Evolutionary conservation across 495 filamentous ascomycete genomes (phyloP), one percentile per base, ranked within the genome.

Genomic region (Hypoxylon cercidicola): DNA sequence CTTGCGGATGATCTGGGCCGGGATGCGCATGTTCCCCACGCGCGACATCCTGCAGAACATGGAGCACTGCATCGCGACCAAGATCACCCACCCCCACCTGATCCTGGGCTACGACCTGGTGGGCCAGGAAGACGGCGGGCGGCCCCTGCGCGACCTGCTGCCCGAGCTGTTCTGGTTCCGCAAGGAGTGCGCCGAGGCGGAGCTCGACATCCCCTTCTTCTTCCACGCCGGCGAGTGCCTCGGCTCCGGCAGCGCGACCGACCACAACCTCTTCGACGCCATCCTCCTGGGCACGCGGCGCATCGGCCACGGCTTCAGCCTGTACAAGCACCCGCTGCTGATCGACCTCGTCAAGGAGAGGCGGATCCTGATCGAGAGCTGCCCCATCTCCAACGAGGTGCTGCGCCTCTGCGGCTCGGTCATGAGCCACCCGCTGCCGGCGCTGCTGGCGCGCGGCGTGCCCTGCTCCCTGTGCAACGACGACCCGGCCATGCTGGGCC

Each of bases 131-230:
- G 89, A 94, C 64, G 68, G 78, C 4, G 93, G 93, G 5, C 82
- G 91, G 37, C 80, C 92, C 1, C 85, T 97, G 8, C 82, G 82
- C 23, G 89, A 93, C 65, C 78, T 96, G 2, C 83, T 92, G 0
- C 93, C 93, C 0, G 84, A 96, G 52, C 77, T 98, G 0, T 93
- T 97, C 69, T 97, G 91, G 91, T 97, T 98, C 80, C 87, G 87
- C 34, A 94, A 94, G 70, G 84, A 85, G 50, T 97, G 93, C 72
- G 83, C 84, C 10, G 84, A 90, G 68, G 88, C 92, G 71, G 87
- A 82, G 7, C 82, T 97, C 25, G 86, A 95, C 19, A 89, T 99
- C n/a, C 95, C 95, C 2, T 96, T 97, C 77, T 95, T 94, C 79
- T 93, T 99, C 75, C 93, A 96, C 69, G 95, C 93, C 2, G 95